phyloP scores from a whole-genome alignment of 495 filamentous ascomycete genomes.

The Talaromyces borbonicus region DNA sequence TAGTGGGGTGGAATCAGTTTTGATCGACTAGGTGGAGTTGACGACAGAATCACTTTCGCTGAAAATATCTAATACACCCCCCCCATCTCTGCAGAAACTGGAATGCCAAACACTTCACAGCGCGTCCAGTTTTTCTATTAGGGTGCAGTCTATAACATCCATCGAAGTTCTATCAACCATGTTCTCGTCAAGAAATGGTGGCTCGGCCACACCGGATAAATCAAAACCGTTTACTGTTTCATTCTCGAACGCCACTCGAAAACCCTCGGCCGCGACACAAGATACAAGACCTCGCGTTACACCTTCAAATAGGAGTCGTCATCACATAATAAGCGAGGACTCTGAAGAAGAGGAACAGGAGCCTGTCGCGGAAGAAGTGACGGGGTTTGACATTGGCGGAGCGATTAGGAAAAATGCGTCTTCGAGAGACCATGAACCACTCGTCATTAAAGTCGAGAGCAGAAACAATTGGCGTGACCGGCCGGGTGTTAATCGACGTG shows the following conservation, averaged over 20 bases:
- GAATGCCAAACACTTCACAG: too few relatives aligned
- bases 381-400: constrained; percentile 51
- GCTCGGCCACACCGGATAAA: not conserved
- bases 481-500: constrained; percentile 34
- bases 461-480: constrained; percentile 66
- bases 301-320: not conserved
- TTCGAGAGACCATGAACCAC: constrained; percentile 28
- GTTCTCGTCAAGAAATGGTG: not conserved
- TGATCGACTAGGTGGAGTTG: too few relatives aligned
- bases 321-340: constrained; percentile 12
- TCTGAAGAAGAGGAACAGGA: constrained; percentile 36
- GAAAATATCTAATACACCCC: too few relatives aligned
- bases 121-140: not conserved
- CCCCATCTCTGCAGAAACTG: too few relatives aligned
- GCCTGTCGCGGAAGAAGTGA: constrained; percentile 40
- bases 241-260: constrained; percentile 2
- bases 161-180: too few relatives aligned
- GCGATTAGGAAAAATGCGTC: constrained; percentile 35
- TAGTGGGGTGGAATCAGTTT: too few relatives aligned
- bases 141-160: not conserved
- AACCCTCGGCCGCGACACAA: not conserved
- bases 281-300: constrained; percentile 5
- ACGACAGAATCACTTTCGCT: too few relatives aligned
- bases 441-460: constrained; percentile 56
- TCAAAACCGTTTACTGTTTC: constrained; percentile 6